These are phyloP conservation scores for Didymella pinodella DNA, from an alignment of 2,329 filamentous ascomycete species.

Conservation along the genomic window DNA sequence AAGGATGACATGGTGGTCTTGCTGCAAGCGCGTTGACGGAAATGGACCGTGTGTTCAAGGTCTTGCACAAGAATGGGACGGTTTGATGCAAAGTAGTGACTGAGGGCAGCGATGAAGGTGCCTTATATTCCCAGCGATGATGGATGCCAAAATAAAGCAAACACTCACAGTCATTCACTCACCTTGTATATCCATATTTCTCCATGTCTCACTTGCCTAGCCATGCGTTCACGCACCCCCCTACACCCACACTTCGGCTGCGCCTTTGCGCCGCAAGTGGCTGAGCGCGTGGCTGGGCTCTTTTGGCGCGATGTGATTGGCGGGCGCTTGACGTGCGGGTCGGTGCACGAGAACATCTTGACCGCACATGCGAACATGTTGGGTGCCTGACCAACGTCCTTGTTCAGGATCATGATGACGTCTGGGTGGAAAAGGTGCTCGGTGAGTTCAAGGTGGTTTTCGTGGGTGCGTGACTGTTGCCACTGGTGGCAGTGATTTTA, in stretches of 20 bases:
- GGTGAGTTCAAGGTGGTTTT: background rate
- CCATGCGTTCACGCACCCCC: constrained; percentile 10
- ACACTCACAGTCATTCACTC: constrained; percentile 2
- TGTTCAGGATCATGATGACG: constrained; percentile 10
- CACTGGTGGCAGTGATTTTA: constrained; percentile 16
- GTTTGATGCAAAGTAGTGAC: background rate
- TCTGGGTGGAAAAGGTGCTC: background rate
- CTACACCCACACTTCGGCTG: constrained; percentile 7
- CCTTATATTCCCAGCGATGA: background rate
- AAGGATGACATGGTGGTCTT: constrained; percentile 35
- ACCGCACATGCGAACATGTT: constrained; percentile 20
- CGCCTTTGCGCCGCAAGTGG: constrained; percentile 17
- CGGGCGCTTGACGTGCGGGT: background rate
- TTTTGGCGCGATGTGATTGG: background rate
- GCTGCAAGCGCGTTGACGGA: too few relatives aligned
- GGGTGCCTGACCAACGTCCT: constrained; percentile 12
- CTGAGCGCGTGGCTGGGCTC: constrained; percentile 6
- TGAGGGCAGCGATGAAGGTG: background rate
- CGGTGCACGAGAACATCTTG: constrained; percentile 11
- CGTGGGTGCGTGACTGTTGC: constrained; percentile 6
- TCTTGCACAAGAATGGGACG: background rate
- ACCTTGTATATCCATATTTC: constrained; percentile 18
- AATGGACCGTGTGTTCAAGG: too few relatives aligned
- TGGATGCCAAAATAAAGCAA: constrained; percentile 3
- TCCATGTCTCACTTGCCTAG: constrained; percentile 25